Conservation (phyloP, 2,329 filamentous ascomycete species). For the Helminthosporium solani region DNA sequence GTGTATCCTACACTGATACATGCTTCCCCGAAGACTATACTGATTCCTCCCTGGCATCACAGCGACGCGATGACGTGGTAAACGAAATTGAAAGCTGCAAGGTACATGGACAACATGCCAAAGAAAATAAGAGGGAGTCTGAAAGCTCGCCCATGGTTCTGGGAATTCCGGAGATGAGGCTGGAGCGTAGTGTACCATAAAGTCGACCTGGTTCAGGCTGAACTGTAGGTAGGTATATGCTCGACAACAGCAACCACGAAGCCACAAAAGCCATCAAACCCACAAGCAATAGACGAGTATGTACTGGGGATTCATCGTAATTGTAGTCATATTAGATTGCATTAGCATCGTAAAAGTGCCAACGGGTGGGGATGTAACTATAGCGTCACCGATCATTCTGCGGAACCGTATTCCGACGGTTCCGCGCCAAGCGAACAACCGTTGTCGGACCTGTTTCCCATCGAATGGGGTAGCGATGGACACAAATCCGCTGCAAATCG, state of each 20-base stretch:
- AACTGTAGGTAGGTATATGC: background rate
- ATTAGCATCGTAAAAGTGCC: background rate
- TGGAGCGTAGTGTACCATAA: background rate
- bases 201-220: background rate
- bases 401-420: background rate
- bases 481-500: background rate
- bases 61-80: background rate
- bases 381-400: background rate
- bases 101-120: background rate
- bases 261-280: too few species aligned
- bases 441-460: background rate
- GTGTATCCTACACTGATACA: too few species aligned
- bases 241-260: background rate
- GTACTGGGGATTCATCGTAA: too few species aligned
- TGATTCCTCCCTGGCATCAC: too few species aligned
- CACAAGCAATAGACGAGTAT: too few species aligned
- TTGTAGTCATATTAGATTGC: too few species aligned
- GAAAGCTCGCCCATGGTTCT: background rate
- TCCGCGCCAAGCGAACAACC: background rate
- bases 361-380: background rate
- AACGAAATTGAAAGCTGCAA: background rate
- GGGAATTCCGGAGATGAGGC: constrained; percentile 4
- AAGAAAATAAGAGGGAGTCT: background rate
- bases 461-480: background rate
- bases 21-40: too few species aligned